Conservation (phyloP, 257 asterid genomes). For the Solanum paucissectum region DNA sequence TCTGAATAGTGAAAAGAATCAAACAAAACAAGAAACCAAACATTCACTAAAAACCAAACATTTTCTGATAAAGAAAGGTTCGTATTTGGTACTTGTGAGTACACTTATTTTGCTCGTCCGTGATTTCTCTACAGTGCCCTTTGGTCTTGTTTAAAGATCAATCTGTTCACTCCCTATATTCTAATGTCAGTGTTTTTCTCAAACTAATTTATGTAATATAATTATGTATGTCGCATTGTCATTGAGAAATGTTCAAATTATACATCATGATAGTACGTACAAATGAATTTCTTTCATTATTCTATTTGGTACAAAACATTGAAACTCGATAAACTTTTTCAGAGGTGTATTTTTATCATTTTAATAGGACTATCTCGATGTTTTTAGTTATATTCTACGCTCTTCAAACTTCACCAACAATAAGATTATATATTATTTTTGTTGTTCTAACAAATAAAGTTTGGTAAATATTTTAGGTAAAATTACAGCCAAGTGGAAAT, state of each 20-base stretch:
- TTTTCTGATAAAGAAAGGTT: not conserved
- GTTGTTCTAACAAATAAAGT: too few species aligned
- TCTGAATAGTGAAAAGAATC: not conserved
- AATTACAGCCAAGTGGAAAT: too few species aligned
- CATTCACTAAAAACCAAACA: slow-evolving; percentile 20
- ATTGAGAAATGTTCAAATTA: not conserved
- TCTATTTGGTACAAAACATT: not conserved
- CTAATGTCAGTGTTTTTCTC: not conserved
- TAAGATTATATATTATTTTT: too few species aligned
- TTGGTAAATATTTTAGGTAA: too few species aligned
- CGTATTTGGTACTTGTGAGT: slow-evolving; percentile 22
- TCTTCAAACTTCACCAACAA: too few species aligned
- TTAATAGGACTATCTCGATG: too few species aligned
- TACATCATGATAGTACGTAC: not conserved
- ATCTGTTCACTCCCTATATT: not conserved
- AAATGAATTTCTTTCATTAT: not conserved
- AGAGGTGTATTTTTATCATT: too few species aligned
- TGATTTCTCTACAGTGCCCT: not conserved
- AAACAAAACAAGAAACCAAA: slow-evolving; percentile 22
- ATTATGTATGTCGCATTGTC: not conserved
- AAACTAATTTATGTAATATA: not conserved
- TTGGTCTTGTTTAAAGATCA: not conserved
- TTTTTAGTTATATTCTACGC: too few species aligned
- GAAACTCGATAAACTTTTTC: too few species aligned
- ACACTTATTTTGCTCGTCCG: slow-evolving; percentile 20